Evolutionary conservation across 2,329 filamentous ascomycete genomes (phyloP), one percentile per base, ranked within the genome.

Genomic region (Purpureocillium takamizusanense): DNA sequence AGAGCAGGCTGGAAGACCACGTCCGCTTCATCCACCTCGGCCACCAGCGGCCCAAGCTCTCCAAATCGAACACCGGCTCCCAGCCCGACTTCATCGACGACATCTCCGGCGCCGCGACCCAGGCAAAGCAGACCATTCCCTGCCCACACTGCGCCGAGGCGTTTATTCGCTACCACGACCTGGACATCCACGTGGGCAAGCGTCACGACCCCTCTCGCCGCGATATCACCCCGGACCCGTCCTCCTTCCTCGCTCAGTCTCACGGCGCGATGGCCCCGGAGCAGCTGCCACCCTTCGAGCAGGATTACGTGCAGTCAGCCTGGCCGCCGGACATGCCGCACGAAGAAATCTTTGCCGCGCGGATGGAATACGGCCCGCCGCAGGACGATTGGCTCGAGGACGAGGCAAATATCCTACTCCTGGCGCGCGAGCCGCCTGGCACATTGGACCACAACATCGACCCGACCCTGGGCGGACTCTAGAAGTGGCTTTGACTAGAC

Each of bases 1-100:
- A 94, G 58, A 73, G 77, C 14, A 79, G 78, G 23, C 71, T 95
- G 0, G 84, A 90, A 57, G 83, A 92, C 47, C 90, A 97, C 55
- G 72, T 95, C 33, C 80, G 86, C 15, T 87, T 83, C 35, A 75
- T 86, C 16, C 90, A 97, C 56, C 66, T 95, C 18, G 78, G 80
- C n/a, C 52, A 61, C 13, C 61, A 67, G 39, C 66, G 74, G 11
- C 69, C 69, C 27, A 50, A 51, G 41, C 41, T 55, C 31, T 52
- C 46, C 37, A 47, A 47, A 39, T 38, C 48, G 30, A 40, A 44
- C 33, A 32, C 35, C n/a, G n/a, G 13, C 31, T 45, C 8, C n/a
- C 30, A 15, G 17, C 30, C 42, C 4, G 58, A 61, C 34, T 46
- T 67, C 11, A 51, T 74, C 16, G 63, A 69, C 21, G 61, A 66